Percentiles rank a stretch among this genome's conserved stretches.
Conservation (phyloP, 202 grass and related monocot genomes). For the Tripidium arundinaceum region DNA sequence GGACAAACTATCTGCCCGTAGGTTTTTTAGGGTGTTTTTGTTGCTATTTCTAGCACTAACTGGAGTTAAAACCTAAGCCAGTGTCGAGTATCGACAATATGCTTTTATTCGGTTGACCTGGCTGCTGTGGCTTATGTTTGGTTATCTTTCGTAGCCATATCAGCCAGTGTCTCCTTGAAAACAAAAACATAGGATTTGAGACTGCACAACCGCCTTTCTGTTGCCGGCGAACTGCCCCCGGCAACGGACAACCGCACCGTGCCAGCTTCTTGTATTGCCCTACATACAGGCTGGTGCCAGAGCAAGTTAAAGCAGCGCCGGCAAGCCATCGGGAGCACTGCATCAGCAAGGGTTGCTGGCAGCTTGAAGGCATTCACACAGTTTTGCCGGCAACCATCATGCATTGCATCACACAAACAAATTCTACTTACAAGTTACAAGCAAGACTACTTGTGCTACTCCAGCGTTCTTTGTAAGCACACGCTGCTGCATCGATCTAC, state of each 20-base stretch:
- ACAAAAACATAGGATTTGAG: background rate
- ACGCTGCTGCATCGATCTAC: background rate
- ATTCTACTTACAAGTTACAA: background rate
- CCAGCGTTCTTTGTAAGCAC: background rate
- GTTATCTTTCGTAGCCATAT: too few species aligned
- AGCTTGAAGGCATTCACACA: too few species aligned
- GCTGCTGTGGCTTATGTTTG: too few species aligned
- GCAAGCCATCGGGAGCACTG: background rate
- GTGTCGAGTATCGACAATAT: too few species aligned
- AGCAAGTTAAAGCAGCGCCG: background rate
- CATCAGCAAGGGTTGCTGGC: background rate
- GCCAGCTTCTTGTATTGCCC: background rate
- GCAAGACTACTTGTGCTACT: background rate
- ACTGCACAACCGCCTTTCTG: background rate
- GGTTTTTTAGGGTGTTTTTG: too few species aligned
- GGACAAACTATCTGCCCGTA: too few species aligned
- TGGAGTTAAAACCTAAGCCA: too few species aligned
- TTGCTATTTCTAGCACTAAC: too few species aligned
- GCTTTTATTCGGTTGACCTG: too few species aligned
- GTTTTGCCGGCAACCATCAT: background rate
- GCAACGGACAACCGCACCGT: background rate
- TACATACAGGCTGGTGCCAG: background rate
- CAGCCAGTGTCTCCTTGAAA: too few species aligned
- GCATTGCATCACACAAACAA: background rate
- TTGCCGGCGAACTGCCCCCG: background rate